Evolutionary conservation across 371 early-diverging fungal species (phyloP).

Genomic region (Gilbertella persicaria): DNA sequence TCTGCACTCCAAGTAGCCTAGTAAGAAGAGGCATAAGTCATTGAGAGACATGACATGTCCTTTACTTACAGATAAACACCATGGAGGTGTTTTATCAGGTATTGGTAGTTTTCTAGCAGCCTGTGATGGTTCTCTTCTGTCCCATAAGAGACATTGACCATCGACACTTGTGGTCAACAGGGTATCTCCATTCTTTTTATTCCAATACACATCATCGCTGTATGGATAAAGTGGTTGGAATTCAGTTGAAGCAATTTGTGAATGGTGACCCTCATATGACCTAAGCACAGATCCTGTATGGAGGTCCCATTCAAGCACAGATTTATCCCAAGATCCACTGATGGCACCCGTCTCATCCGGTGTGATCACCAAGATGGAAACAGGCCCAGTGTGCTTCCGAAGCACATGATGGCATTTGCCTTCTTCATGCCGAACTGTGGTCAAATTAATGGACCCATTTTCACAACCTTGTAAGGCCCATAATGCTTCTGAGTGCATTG

Average conservation of each 20-base stretch:
- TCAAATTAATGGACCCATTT: slow-evolving; percentile 85
- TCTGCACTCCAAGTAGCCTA: slow-evolving; percentile 87
- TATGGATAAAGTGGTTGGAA: slow-evolving; percentile 71
- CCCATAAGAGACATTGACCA: slow-evolving; percentile 82
- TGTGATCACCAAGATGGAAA: slow-evolving; percentile 79
- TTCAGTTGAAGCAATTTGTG: slow-evolving; percentile 78
- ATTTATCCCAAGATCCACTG: slow-evolving; percentile 95
- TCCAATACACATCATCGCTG: slow-evolving; percentile 27
- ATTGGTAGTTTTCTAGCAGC: slow-evolving; percentile 58
- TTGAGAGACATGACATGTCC: background rate
- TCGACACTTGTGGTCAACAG: slow-evolving; percentile 87
- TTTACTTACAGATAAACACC: slow-evolving; percentile 76
- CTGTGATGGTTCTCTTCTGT: slow-evolving; percentile 67
- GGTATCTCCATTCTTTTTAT: slow-evolving; percentile 36
- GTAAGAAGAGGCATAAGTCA: background rate
- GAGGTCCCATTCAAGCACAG: slow-evolving; percentile 87
- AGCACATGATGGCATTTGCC: slow-evolving; percentile 82
- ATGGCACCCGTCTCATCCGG: slow-evolving; percentile 77
- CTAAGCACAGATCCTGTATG: slow-evolving; percentile 77
- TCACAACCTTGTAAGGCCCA: slow-evolving; percentile 85
- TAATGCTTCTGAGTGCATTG: slow-evolving; percentile 88
- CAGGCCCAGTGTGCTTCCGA: slow-evolving; percentile 77
- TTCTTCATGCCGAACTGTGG: slow-evolving; percentile 92
- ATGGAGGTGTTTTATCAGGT: slow-evolving; percentile 81
- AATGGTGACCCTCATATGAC: slow-evolving; percentile 69